phyloP scores from a whole-genome alignment of 2,329 filamentous ascomycete species.

The Mycosphaerella sp. region DNA sequence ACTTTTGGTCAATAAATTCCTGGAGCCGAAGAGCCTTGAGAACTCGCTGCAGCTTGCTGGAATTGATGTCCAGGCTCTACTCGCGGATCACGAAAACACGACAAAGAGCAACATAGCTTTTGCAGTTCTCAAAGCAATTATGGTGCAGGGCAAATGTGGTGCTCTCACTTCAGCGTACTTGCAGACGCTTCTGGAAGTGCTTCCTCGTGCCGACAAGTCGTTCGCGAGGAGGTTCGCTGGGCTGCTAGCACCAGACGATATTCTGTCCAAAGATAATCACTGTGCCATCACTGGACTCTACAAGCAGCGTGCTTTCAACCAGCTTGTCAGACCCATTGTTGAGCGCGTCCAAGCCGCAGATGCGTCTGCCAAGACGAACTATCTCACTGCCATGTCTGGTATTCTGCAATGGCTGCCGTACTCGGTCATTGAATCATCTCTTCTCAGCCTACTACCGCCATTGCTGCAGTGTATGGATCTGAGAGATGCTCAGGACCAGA shows the following conservation, averaged over 20 bases:
- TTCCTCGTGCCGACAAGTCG: conserved; percentile 42
- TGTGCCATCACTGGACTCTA: conserved; percentile 56
- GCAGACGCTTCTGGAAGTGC: conserved; percentile 44
- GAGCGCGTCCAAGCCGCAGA: conserved; percentile 45
- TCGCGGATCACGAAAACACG: conserved; percentile 33
- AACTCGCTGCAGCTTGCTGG: conserved; percentile 28
- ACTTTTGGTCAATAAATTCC: conserved; percentile 46
- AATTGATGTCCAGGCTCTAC: conserved; percentile 36
- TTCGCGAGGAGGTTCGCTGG: conserved; percentile 54
- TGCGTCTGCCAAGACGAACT: conserved; percentile 50
- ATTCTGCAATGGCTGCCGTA: conserved; percentile 56
- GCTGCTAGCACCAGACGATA: conserved; percentile 55
- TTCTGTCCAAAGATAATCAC: conserved; percentile 55
- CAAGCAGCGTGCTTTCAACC: conserved; percentile 58
- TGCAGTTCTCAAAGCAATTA: conserved; percentile 55
- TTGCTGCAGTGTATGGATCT: conserved; percentile 58
- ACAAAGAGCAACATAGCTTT: conserved; percentile 52
- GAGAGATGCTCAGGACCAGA: conserved; percentile 38
- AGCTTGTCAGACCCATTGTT: conserved; percentile 53
- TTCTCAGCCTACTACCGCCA: conserved; percentile 52
- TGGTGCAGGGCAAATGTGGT: conserved; percentile 49
- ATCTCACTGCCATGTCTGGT: conserved; percentile 58
- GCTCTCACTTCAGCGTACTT: conserved; percentile 40
- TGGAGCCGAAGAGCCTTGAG: conserved; percentile 38
- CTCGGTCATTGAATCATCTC: conserved; percentile 53